These are phyloP conservation scores for Candida parachauliodes DNA, from an alignment of 805 yeast species.

Conservation along the genomic window DNA sequence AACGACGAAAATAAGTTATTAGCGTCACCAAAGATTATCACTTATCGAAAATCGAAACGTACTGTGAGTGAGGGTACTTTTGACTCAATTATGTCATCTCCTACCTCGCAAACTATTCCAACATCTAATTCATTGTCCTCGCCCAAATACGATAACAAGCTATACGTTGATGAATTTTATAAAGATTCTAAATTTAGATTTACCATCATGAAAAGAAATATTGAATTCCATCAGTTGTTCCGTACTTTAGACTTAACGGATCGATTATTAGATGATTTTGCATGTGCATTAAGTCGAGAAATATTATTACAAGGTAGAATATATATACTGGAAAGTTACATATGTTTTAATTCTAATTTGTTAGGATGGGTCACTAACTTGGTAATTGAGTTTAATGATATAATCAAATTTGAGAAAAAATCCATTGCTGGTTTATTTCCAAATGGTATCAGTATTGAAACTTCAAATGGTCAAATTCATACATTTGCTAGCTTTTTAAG, in stretches of 20 bases:
- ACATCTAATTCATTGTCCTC: too few species aligned
- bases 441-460: slow-evolving; percentile 76
- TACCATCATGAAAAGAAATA: slow-evolving; percentile 60
- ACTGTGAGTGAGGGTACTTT: slow-evolving; percentile 29
- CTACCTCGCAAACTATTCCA: slow-evolving; percentile 2
- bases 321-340: slow-evolving; percentile 70
- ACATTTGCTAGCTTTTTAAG: slow-evolving; percentile 85
- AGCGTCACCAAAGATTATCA: slow-evolving; percentile 34
- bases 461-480: slow-evolving; percentile 54
- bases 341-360: slow-evolving; percentile 84
- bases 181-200: slow-evolving; percentile 57
- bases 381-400: slow-evolving; percentile 66
- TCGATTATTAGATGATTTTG: slow-evolving; percentile 76
- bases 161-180: slow-evolving; percentile 57
- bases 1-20: background rate
- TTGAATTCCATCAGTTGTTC: slow-evolving; percentile 77
- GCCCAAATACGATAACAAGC: slow-evolving; percentile 33
- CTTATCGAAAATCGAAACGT: slow-evolving; percentile 35
- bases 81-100: slow-evolving; percentile 13
- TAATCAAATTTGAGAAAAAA: slow-evolving; percentile 71
- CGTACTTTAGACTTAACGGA: slow-evolving; percentile 65
- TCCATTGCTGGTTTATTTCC: slow-evolving; percentile 88
- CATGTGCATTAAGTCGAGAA: slow-evolving; percentile 87
- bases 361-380: slow-evolving; percentile 89
- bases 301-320: slow-evolving; percentile 84